phyloP scores from a whole-genome alignment of 2,329 filamentous ascomycete species.

The Fusarium oligoseptatum region DNA sequence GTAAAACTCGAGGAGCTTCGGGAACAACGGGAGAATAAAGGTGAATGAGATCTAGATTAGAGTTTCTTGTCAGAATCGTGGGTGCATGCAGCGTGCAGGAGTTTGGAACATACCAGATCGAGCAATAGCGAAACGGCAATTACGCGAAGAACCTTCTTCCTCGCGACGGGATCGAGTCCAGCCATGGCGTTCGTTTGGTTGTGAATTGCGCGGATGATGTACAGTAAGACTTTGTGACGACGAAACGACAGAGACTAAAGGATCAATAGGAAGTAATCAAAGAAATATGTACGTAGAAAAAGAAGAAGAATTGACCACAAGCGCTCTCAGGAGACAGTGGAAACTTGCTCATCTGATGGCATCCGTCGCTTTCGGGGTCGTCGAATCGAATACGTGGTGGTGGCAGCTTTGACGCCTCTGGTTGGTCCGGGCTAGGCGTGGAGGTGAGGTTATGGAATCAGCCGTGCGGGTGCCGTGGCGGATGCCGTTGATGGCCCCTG shows the following conservation, averaged over 20 bases:
- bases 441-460: constrained; percentile 6
- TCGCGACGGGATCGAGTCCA: constrained; percentile 64
- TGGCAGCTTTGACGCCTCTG: constrained; percentile 30
- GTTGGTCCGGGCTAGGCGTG: constrained; percentile 6
- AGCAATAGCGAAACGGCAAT: constrained; percentile 90
- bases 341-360: constrained; percentile 38
- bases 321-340: constrained; percentile 38
- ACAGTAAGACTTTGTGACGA: not conserved
- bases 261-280: not conserved
- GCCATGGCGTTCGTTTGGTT: constrained; percentile 53
- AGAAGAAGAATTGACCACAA: constrained; percentile 10
- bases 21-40: constrained; percentile 96
- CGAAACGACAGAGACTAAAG: not conserved
- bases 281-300: not conserved
- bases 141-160: constrained; percentile 87
- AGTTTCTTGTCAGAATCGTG: constrained; percentile 11
- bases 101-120: constrained; percentile 76
- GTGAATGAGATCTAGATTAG: constrained; percentile 90
- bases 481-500: constrained; percentile 14
- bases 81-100: not conserved
- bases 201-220: constrained; percentile 16
- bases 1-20: constrained; percentile 96
- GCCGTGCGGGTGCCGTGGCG: constrained; percentile 16
- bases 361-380: constrained; percentile 23
- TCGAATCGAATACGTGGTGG: constrained; percentile 33